Evolutionary conservation across 306 rosid species (phyloP).

Genomic region (Hippophae tibetana): DNA sequence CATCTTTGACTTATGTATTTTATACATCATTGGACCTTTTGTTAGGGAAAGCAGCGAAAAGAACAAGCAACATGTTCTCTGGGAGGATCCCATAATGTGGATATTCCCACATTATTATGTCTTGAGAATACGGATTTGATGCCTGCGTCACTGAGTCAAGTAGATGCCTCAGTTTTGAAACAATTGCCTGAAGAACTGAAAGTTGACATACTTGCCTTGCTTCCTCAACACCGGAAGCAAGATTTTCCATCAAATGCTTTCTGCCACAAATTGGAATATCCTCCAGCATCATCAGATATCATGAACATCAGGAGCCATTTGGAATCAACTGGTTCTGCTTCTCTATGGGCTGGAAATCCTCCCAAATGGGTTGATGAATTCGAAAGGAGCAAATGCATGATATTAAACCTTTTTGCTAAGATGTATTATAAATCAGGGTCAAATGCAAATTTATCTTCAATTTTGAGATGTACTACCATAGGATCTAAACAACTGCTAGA

Average conservation of each 20-base stretch:
- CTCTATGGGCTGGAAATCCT: slow-evolving; percentile 78
- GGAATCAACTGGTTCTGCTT: slow-evolving; percentile 25
- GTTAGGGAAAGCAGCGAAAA: slow-evolving; percentile 32
- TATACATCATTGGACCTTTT: not conserved
- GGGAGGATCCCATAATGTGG: slow-evolving; percentile 23
- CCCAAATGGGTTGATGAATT: slow-evolving; percentile 75
- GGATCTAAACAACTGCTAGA: slow-evolving; percentile 35
- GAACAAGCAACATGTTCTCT: slow-evolving; percentile 24
- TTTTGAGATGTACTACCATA: slow-evolving; percentile 36
- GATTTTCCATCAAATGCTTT: slow-evolving; percentile 33
- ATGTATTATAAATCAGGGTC: slow-evolving; percentile 43
- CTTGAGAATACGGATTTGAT: slow-evolving; percentile 48
- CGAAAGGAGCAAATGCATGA: slow-evolving; percentile 44
- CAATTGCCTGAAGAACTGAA: slow-evolving; percentile 73
- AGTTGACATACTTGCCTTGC: slow-evolving; percentile 54
- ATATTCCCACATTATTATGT: slow-evolving; percentile 24
- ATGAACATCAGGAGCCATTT: slow-evolving; percentile 20
- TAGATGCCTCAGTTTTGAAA: slow-evolving; percentile 59
- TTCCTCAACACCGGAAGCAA: slow-evolving; percentile 62
- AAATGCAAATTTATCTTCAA: slow-evolving; percentile 38
- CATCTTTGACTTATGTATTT: not conserved
- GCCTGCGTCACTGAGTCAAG: slow-evolving; percentile 86
- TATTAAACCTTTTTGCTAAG: slow-evolving; percentile 49
- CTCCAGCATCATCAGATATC: slow-evolving; percentile 20
- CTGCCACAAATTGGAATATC: slow-evolving; percentile 20